Evolutionary conservation across 2,329 filamentous ascomycete species (phyloP), one percentile per base, ranked within the genome.

Genomic region (Clonostachys byssicola): DNA sequence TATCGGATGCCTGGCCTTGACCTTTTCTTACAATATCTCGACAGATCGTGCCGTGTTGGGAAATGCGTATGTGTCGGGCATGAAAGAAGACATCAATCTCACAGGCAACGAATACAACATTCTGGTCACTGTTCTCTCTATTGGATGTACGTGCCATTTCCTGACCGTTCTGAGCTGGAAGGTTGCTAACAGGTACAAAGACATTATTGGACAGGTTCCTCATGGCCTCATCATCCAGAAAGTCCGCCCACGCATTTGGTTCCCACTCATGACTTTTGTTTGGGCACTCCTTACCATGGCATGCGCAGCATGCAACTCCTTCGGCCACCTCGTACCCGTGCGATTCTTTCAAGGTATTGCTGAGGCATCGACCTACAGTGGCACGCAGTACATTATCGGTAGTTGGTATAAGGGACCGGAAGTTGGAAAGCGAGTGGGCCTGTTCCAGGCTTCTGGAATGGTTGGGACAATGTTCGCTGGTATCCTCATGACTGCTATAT

Each of bases 401-500:
- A 60, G 72, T 0, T 82, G 79, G 78, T 83, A 82, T 53, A 80
- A 73, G 34, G 47, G 47, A 1, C 54, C 54, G 8, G 80, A 83
- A 51, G 71, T 83, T 0, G 78, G 76, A 3, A 83, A 83, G 54
- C 69, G 80, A 2, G 74, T 71, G 5, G 78, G 75, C 30, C 73
- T 83, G 33, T 84, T 83, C 57, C 79, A 75, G 14, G 71, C 75
- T 8, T 77, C 75, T 16, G 78, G 77, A 4, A 68, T 80, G 5
- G 73, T 75, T 0, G 79, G 78, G 0, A 78, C 72, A 0, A 77
- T 82, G 70, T 79, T 83, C 48, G 71, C 72, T 4, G 79, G 78
- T 0, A 43, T 76, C 52, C 68, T 83, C 23, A 77, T 81, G 54
- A 74, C 73, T 0, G 75, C 70, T 10, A 61, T 65, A 7, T 56